phyloP scores from a whole-genome alignment of 2,329 filamentous ascomycete genomes.

The Monosporascus sp. region DNA sequence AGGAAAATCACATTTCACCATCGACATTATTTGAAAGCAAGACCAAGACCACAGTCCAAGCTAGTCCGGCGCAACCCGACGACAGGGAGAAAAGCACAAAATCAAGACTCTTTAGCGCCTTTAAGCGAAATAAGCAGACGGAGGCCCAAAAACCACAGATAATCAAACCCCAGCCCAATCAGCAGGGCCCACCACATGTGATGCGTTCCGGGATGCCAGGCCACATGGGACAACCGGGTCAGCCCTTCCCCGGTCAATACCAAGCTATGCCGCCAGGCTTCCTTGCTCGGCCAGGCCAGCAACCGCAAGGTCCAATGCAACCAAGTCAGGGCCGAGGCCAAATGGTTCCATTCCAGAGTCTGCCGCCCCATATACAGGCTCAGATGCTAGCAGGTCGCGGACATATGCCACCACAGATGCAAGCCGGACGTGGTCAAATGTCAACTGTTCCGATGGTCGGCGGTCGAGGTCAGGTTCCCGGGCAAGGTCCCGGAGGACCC shows the following conservation, averaged over 20 bases:
- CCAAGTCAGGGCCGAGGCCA: conserved; percentile 15
- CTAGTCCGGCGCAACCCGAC: conserved; percentile 6
- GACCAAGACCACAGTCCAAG: conserved; percentile 12
- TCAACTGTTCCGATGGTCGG: not conserved
- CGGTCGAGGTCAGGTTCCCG: conserved; percentile 10
- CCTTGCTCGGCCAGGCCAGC: not conserved
- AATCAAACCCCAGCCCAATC: conserved; percentile 3
- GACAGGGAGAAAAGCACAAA: conserved; percentile 25
- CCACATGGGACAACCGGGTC: not conserved
- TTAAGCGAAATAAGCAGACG: conserved; percentile 22
- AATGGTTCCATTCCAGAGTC: not conserved
- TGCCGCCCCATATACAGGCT: not conserved
- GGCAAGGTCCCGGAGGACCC: not conserved
- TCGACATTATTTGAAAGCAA: conserved; percentile 19
- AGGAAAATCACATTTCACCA: conserved; percentile 4
- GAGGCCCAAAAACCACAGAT: conserved; percentile 9
- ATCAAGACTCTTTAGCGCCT: conserved; percentile 23
- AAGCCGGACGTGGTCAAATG: conserved; percentile 11
- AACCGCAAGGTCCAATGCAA: conserved; percentile 4
- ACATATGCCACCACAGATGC: conserved; percentile 11
- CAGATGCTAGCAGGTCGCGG: conserved; percentile 7
- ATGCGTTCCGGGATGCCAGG: conserved; percentile 1
- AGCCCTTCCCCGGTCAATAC: not conserved
- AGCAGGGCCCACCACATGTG: conserved; percentile 8
- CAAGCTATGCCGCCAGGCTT: not conserved